Base-by-base conservation (phyloP, 2,329 filamentous ascomycete species). In the Purpureocillium lavendulum region DNA sequence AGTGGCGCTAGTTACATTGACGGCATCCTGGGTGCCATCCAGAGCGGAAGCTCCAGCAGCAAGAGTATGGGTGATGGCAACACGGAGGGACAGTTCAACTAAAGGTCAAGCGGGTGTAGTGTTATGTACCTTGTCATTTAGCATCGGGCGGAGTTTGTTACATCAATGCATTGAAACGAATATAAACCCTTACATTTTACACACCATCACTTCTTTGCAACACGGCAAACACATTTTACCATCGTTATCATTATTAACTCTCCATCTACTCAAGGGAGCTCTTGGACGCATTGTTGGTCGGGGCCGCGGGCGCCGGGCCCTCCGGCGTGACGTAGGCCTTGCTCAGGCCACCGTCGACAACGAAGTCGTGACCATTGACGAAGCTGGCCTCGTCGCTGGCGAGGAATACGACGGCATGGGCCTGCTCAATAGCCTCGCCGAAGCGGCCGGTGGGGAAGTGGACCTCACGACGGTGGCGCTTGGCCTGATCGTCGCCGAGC, bases 1-100 rank as follows among this genome's bases (percentile, higher is more conserved):
- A 78, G 73, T 47, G 75, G 75, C 16, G 75, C 75, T 0, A 66
- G 58, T 44, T 79, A 95, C 58, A 84, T 96, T 49, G 89, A 96
- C 59, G 88, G 89, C 3, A 90, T 96, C 35, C 59, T 96, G 26
- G 88, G 88, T 0, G 81, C 85, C 4, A 94, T 96, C 38, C 87
- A 94, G 65, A 94, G 87, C 53, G 90, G 89, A 16, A 94, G 85
- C 65, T 88, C 82, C 41, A 82, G 85, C 40, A 94, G 78, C 59
- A 89, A 80, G 75, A 92, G 87, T 60, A 95, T 96, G 90, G 90
- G 90, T 1, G 85, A 90, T 35, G 90, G 90, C 1, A 94, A 92
- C 58, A 97, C 90, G 0, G 90, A 97, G 62, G 73, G 75, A 0
- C 78, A 82, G 53, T 82, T 82, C 40, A 42, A 66, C 43, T 65